Percentiles rank a stretch among this genome's conserved stretches.
Evolutionary conservation across 2,329 filamentous ascomycete genomes (phyloP).

Genomic region (Plectosphaerella plurivora): DNA sequence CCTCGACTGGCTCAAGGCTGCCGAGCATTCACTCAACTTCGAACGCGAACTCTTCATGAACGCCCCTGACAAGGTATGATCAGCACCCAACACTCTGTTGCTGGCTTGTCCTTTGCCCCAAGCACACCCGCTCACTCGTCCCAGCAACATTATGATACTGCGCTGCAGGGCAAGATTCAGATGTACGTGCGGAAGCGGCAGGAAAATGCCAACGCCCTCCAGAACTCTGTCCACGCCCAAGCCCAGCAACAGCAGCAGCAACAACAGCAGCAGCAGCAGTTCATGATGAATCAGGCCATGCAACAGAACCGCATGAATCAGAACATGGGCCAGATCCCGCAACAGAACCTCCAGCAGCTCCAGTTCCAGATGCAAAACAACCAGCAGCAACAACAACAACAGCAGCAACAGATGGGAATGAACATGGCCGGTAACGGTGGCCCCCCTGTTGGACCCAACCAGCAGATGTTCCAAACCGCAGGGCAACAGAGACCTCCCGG

Average conservation of each 20-base stretch:
- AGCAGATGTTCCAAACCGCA: constrained; percentile 30
- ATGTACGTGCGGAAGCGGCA: constrained; percentile 49
- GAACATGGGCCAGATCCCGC: constrained; percentile 43
- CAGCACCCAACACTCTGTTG: too few species aligned
- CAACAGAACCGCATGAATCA: constrained; percentile 45
- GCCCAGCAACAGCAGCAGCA: constrained; percentile 32
- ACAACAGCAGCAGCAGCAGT: constrained; percentile 33
- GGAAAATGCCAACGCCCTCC: constrained; percentile 42
- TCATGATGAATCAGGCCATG: constrained; percentile 48
- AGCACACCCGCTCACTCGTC: constrained; percentile 12
- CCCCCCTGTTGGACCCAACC: constrained; percentile 33
- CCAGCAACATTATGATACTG: constrained; percentile 46
- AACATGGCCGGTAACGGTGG: constrained; percentile 31
- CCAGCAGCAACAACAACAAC: constrained; percentile 41
- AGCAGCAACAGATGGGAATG: constrained; percentile 43
- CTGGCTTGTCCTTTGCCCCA: background rate
- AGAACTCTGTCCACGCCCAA: constrained; percentile 41
- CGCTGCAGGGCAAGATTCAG: constrained; percentile 37
- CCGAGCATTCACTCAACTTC: constrained; percentile 36
- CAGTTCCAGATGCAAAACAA: constrained; percentile 56
- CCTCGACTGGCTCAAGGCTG: constrained; percentile 34
- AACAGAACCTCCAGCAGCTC: constrained; percentile 52
- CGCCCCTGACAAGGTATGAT: constrained; percentile 43
- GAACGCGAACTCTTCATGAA: constrained; percentile 44
- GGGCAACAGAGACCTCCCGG: constrained; percentile 24